A percentile compares a stretch with the other conserved stretches of the same genome.
Evolutionary conservation across 257 asterid genomes (phyloP).

Genomic region (Fraxinus cuspidata): DNA sequence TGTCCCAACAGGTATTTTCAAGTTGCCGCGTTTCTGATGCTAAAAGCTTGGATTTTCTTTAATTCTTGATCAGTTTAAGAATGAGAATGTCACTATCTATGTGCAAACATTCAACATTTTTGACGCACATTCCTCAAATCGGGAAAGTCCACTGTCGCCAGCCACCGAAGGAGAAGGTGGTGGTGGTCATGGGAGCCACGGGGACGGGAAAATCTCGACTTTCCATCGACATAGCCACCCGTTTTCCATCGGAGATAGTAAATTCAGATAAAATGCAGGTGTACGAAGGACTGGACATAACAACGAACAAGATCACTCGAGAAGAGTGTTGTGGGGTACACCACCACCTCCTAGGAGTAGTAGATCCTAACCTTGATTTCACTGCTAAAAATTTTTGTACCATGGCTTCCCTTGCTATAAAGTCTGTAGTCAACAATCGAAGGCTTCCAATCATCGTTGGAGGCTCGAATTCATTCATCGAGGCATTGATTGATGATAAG

Average conservation of each 20-base stretch:
- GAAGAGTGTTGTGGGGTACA: conserved; percentile 73
- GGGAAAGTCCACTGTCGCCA: conserved; percentile 31
- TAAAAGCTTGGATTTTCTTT: neutral
- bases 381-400: conserved; percentile 44
- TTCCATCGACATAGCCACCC: conserved; percentile 74
- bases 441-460: conserved; percentile 59
- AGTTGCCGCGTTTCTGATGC: neutral
- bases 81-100: conserved; percentile 36
- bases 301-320: conserved; percentile 77
- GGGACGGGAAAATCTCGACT: conserved; percentile 91
- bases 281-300: conserved; percentile 71
- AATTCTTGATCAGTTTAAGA: neutral
- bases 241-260: conserved; percentile 67
- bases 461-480: conserved; percentile 59
- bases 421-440: conserved; percentile 35
- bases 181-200: conserved; percentile 83
- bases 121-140: conserved; percentile 29
- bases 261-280: conserved; percentile 91
- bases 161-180: conserved; percentile 59
- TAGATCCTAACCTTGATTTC: conserved; percentile 48
- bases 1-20: neutral
- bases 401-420: conserved; percentile 34
- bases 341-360: conserved; percentile 67
- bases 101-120: conserved; percentile 41
- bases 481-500: conserved; percentile 37